Conservation (phyloP, 2,329 filamentous ascomycete species). For the Neopestalotiopsis clavispora region DNA sequence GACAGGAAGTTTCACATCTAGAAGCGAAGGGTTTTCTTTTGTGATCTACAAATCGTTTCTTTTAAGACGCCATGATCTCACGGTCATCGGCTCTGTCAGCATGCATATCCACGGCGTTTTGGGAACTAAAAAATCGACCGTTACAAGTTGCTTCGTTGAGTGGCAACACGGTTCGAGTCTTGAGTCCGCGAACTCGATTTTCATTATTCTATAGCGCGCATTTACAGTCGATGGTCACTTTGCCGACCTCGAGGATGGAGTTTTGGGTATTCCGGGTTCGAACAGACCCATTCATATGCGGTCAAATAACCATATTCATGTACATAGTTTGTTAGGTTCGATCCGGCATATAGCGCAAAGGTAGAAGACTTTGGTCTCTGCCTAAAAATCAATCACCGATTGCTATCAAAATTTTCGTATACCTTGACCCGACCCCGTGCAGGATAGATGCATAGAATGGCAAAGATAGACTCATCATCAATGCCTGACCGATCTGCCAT, state of each 20-base stretch:
- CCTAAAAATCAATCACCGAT: slow-evolving; percentile 4
- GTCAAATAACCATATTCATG: slow-evolving; percentile 10
- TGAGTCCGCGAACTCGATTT: background rate
- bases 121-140: background rate
- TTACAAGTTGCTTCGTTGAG: background rate
- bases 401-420: background rate
- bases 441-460: background rate
- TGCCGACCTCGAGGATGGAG: slow-evolving; percentile 15
- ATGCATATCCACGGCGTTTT: slow-evolving; percentile 18
- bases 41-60: background rate
- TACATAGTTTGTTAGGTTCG: slow-evolving; percentile 7
- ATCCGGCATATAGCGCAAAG: background rate
- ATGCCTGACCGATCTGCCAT: background rate
- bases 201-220: slow-evolving; percentile 15
- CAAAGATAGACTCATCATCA: background rate
- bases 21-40: background rate
- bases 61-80: background rate
- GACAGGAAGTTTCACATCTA: slow-evolving; percentile 60
- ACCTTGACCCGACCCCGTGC: background rate
- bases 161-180: background rate
- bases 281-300: background rate
- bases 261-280: background rate
- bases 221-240: slow-evolving; percentile 17
- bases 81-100: background rate
- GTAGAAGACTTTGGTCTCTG: slow-evolving; percentile 2